Conservation (phyloP, 2,329 filamentous ascomycete genomes). For the Calonectria montana region DNA sequence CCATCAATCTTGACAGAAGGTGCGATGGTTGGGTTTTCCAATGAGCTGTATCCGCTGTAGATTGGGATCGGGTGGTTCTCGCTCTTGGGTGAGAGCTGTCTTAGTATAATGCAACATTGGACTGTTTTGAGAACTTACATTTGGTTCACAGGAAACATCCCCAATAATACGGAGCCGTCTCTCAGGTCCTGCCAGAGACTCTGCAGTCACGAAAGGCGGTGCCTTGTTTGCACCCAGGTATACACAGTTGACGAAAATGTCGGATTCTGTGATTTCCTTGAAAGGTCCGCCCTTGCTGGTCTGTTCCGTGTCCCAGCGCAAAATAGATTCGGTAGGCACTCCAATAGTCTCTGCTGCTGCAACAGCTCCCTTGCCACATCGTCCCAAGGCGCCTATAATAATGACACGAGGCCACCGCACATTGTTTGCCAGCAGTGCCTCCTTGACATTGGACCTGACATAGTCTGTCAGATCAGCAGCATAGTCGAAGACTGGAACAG, state of each 20-base stretch:
- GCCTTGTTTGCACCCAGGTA: conserved; percentile 76
- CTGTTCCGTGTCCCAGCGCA: conserved; percentile 74
- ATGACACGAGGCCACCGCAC: conserved; percentile 74
- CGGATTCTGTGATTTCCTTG: conserved; percentile 70
- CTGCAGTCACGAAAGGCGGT: conserved; percentile 80
- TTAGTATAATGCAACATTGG: neutral
- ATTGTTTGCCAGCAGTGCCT: conserved; percentile 67
- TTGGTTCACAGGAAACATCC: conserved; percentile 80
- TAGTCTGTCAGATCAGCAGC: conserved; percentile 57
- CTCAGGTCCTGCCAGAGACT: conserved; percentile 75
- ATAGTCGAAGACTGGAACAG: conserved; percentile 27
- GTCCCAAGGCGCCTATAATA: conserved; percentile 73
- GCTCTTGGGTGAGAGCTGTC: conserved; percentile 50
- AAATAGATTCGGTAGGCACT: conserved; percentile 72
- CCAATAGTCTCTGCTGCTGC: conserved; percentile 67
- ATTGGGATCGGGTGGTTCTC: conserved; percentile 78
- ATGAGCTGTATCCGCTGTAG: conserved; percentile 85
- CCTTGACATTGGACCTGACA: conserved; percentile 26
- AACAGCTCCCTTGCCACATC: conserved; percentile 70
- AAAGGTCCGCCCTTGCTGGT: conserved; percentile 76
- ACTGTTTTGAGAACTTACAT: conserved; percentile 34
- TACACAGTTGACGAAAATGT: conserved; percentile 70
- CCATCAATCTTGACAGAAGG: conserved; percentile 68
- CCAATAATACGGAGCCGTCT: conserved; percentile 83
- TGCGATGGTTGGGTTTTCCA: conserved; percentile 83